phyloP scores from a whole-genome alignment of 352 stramenopile species.

The Phytophthora ramorum region DNA sequence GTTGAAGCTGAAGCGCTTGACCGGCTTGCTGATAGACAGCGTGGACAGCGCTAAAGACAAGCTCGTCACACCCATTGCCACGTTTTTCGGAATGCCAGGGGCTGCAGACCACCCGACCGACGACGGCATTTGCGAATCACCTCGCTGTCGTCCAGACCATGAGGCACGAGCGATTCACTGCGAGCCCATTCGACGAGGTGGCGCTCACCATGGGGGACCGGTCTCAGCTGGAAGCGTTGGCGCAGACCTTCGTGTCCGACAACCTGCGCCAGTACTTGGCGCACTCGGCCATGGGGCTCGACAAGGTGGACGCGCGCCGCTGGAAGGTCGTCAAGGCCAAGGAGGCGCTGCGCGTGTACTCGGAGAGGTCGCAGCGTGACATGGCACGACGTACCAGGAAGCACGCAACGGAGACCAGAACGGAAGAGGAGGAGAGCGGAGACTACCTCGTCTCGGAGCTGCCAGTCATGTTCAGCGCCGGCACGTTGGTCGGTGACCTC shows the following conservation, averaged over 20 bases:
- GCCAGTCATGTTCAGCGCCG: slow-evolving; percentile 38
- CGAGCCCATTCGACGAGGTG: slow-evolving; percentile 36
- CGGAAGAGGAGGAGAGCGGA: slow-evolving; percentile 5
- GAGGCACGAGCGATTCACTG: slow-evolving; percentile 27
- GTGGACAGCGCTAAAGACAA: slow-evolving; percentile 34
- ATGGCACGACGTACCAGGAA: slow-evolving; percentile 29
- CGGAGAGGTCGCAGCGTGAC: slow-evolving; percentile 36
- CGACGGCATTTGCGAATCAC: slow-evolving; percentile 32
- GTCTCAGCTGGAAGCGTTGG: slow-evolving; percentile 30
- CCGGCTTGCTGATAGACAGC: slow-evolving; percentile 4
- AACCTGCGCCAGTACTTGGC: slow-evolving; percentile 48
- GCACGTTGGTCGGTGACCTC: slow-evolving; percentile 36
- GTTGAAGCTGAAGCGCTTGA: slow-evolving; percentile 28
- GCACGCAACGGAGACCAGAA: slow-evolving; percentile 13
- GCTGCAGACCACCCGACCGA: background rate
- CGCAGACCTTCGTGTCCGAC: slow-evolving; percentile 40
- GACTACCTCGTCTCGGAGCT: slow-evolving; percentile 31
- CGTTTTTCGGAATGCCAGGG: slow-evolving; percentile 14
- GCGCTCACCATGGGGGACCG: slow-evolving; percentile 32
- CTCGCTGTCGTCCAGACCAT: background rate
- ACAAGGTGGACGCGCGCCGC: slow-evolving; percentile 40
- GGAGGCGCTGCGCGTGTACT: slow-evolving; percentile 36
- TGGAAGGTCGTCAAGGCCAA: slow-evolving; percentile 46
- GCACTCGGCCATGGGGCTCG: slow-evolving; percentile 30
- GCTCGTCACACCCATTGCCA: slow-evolving; percentile 17